phyloP scores from a whole-genome alignment of 257 asterid species.

The Leptodermis oblonga region DNA sequence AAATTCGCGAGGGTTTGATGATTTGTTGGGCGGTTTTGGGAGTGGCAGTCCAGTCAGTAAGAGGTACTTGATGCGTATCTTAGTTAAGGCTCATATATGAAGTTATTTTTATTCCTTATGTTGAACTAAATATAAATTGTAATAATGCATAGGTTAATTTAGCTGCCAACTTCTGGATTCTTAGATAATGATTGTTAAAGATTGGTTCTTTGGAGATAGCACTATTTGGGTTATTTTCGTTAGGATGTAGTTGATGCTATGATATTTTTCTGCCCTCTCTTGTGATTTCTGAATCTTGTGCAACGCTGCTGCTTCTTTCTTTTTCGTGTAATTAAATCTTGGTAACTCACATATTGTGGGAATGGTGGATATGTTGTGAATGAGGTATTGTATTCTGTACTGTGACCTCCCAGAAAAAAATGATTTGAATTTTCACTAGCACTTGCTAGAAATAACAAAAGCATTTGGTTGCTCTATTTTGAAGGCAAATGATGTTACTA shows the following conservation, averaged over 20 bases:
- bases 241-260: not conserved
- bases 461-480: not conserved
- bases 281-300: not conserved
- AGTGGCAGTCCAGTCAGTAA: conserved; percentile 42
- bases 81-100: not conserved
- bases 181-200: not conserved
- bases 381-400: not conserved
- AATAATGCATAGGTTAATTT: not conserved
- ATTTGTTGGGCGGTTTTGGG: conserved; percentile 71
- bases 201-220: not conserved
- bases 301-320: not conserved
- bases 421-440: not conserved
- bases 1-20: conserved; percentile 54
- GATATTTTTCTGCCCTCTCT: not conserved
- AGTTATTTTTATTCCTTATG: not conserved
- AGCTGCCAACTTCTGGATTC: not conserved
- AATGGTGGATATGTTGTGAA: not conserved
- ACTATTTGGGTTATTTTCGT: not conserved
- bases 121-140: not conserved
- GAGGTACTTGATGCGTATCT: conserved; percentile 43
- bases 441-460: not conserved
- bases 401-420: not conserved
- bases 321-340: not conserved
- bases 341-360: not conserved
- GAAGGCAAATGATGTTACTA: not conserved